Conservation (phyloP, 441 rosid species). For the Brassica balearica region DNA sequence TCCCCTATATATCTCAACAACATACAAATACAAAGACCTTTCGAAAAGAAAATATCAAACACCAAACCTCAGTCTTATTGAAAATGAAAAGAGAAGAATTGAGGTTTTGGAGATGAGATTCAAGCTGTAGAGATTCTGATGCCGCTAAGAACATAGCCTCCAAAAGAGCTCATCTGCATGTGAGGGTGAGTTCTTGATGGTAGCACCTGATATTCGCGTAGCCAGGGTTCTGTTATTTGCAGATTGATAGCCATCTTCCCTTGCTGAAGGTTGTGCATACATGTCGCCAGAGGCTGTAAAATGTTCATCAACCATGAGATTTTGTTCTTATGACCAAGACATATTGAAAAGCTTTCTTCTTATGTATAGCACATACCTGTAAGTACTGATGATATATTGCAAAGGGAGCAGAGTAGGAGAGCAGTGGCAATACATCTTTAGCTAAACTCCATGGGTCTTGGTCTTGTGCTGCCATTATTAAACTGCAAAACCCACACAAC, state of each 20-base stretch:
- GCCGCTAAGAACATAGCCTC: constrained; percentile 80
- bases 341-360: constrained; percentile 1
- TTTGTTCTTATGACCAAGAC: background rate
- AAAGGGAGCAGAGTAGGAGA: constrained; percentile 84
- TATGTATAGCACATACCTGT: constrained; percentile 55
- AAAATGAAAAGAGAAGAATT: background rate
- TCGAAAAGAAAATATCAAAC: background rate
- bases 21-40: constrained; percentile 25
- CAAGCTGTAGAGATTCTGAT: constrained; percentile 54
- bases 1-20: constrained; percentile 25
- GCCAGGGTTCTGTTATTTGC: constrained; percentile 95
- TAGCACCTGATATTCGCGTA: constrained; percentile 95
- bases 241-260: constrained; percentile 82
- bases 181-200: constrained; percentile 77
- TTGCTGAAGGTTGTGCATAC: constrained; percentile 85
- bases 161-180: constrained; percentile 44
- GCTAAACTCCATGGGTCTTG: constrained; percentile 69
- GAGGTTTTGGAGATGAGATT: constrained; percentile 9
- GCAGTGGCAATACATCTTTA: constrained; percentile 31
- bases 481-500: constrained; percentile 49
- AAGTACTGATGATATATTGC: constrained; percentile 92
- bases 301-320: constrained; percentile 8
- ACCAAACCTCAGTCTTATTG: constrained; percentile 28
- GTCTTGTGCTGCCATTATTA: constrained; percentile 89
- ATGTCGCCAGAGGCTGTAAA: constrained; percentile 26